Conservation (phyloP, 2,329 filamentous ascomycete species). For the Colletotrichum tropicicola region DNA sequence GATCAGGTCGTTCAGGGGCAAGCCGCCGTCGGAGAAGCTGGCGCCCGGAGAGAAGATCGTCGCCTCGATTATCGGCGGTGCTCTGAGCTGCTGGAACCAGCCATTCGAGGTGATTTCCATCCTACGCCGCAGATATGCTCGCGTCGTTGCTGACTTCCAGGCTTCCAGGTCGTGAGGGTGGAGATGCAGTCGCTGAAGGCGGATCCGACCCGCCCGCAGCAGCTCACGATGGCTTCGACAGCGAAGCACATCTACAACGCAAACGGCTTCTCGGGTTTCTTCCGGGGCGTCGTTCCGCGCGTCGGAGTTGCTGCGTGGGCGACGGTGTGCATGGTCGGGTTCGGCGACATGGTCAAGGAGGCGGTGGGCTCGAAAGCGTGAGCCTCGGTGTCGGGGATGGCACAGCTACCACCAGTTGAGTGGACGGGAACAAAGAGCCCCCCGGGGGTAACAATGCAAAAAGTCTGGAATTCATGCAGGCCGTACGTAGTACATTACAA, state of each 20-base stretch:
- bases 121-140: too few species aligned
- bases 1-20: constrained; percentile 12
- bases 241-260: constrained; percentile 16
- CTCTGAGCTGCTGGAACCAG: constrained; percentile 29
- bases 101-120: constrained; percentile 31
- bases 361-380: too few species aligned
- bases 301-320: constrained; percentile 18
- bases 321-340: constrained; percentile 17
- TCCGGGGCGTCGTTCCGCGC: constrained; percentile 1
- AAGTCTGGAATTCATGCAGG: neutral
- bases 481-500: neutral
- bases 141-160: too few species aligned
- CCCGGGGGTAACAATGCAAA: neutral
- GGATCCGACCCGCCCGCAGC: neutral
- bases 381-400: too few species aligned
- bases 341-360: constrained; percentile 13
- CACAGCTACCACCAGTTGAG: neutral
- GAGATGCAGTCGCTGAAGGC: constrained; percentile 24
- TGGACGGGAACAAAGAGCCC: neutral
- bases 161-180: neutral
- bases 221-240: constrained; percentile 4
- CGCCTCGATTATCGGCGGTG: constrained; percentile 25
- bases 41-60: constrained; percentile 14
- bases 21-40: constrained; percentile 4
- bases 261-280: constrained; percentile 12